A percentile compares a stretch with the other conserved stretches of the same genome.
phyloP scores from a whole-genome alignment of 495 filamentous ascomycete species.

The Lepraria neglecta region DNA sequence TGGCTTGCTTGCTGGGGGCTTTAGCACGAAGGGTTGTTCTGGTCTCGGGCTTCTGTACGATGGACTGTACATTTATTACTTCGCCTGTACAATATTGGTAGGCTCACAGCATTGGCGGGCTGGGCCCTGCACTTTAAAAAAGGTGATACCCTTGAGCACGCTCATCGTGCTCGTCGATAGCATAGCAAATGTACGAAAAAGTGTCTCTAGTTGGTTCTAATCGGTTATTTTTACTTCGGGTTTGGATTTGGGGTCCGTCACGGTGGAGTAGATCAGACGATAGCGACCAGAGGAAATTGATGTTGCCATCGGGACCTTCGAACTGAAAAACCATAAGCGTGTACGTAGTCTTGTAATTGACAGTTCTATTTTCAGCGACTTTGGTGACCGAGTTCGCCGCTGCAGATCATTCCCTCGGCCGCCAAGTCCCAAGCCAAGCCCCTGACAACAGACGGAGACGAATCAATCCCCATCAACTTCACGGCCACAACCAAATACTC shows the following conservation, averaged over 20 bases:
- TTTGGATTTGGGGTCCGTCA: too few species aligned
- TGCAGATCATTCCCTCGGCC: slow-evolving; percentile 5
- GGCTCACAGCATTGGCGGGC: neutral
- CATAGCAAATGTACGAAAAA: neutral
- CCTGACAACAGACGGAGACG: neutral
- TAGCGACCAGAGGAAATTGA: too few species aligned
- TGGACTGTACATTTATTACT: neutral
- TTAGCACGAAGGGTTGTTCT: neutral
- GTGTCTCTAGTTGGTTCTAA: neutral
- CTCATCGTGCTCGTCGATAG: neutral
- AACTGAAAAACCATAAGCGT: too few species aligned
- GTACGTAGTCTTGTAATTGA: neutral
- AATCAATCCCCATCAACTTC: neutral
- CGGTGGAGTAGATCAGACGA: too few species aligned
- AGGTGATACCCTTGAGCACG: neutral
- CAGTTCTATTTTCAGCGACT: neutral
- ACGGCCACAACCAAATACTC: neutral
- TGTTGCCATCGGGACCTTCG: neutral
- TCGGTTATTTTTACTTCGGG: neutral
- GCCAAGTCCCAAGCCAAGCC: neutral
- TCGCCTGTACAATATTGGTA: neutral
- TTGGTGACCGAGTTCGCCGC: slow-evolving; percentile 1
- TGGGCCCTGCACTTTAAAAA: too few species aligned
- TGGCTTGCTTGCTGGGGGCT: neutral
- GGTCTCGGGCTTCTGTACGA: neutral